Percentiles rank a stretch among this genome's conserved stretches.
Conservation (phyloP, 345 rosid genomes). For the Lagerstroemia speciosa region DNA sequence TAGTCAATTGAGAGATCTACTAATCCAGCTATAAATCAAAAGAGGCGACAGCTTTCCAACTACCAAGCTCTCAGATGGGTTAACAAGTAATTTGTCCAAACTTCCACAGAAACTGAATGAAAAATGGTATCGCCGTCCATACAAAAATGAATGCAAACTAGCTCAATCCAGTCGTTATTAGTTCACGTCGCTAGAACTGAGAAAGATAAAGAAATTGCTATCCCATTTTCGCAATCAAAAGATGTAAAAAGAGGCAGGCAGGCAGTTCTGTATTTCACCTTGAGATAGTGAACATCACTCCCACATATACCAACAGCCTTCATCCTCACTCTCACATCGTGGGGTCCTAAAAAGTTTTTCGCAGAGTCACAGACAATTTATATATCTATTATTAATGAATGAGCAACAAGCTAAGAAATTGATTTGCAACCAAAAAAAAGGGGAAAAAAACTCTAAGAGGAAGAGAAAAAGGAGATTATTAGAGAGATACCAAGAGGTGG, state of each 20-base stretch:
- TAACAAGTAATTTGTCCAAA: too few relatives aligned
- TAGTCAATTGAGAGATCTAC: too few relatives aligned
- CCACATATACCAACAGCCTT: slow-evolving; percentile 91
- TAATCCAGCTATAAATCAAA: too few relatives aligned
- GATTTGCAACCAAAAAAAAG: neutral
- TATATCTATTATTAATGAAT: neutral
- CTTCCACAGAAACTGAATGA: too few relatives aligned
- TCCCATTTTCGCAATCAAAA: neutral
- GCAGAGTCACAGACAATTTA: neutral
- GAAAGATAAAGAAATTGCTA: neutral
- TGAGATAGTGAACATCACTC: slow-evolving; percentile 93
- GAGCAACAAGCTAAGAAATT: neutral
- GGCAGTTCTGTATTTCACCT: slow-evolving; percentile 27
- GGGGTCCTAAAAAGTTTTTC: slow-evolving; percentile 38
- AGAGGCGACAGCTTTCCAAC: too few relatives aligned
- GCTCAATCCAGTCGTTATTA: neutral
- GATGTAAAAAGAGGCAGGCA: neutral
- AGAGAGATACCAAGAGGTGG: slow-evolving; percentile 47
- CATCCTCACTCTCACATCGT: slow-evolving; percentile 71
- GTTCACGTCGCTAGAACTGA: neutral
- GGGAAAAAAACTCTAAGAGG: too few relatives aligned
- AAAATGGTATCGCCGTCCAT: too few relatives aligned
- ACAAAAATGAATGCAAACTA: too few relatives aligned
- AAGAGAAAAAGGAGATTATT: neutral
- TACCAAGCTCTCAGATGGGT: too few relatives aligned